Evolutionary conservation across 164 flowering plant species (phyloP), one percentile per base, ranked within the genome.

Genomic region (Chloranthus sessilifolius): DNA sequence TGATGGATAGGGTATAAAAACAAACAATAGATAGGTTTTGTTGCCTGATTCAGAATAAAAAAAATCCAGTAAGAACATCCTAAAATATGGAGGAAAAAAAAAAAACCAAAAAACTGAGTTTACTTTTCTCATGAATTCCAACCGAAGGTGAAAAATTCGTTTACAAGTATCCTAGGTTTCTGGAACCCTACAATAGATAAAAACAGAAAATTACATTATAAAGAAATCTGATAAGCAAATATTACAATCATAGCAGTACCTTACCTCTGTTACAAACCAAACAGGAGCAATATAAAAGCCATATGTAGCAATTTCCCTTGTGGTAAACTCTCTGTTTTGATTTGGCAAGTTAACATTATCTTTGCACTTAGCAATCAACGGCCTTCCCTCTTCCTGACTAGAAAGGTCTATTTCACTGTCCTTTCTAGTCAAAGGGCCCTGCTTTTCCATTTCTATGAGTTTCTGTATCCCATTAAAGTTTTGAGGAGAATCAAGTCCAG

Each of bases 201-300:
- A n/a, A n/a, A n/a, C n/a, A n/a, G n/a, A n/a, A n/a, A 20, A 23
- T 11, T 14, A 31, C 17, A 26, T 46, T 12, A 10, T 34, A 26
- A 46, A 7, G 21, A 46, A 15, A 10, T 46, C 9, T 46, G n/a
- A 11, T 7, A 5, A 19, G 26, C 10, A 29, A 15, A 7, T 42
- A 61, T 21, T 41, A n/a, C n/a, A n/a, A n/a, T n/a, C n/a, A 23
- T 6, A 51, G 43, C 6, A 40, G 49, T 30, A 14, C 7, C 54
- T 65, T 66, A 87, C 99, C 96, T 89, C 99, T 11, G 97, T 87
- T 43, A 84, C 8, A 62, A 94, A 94, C 99, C 99, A 94, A 55
- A 94, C 59, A 24, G 99, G 99, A 5, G 97, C 99, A 56, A 94
- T 63, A 58, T 76, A 89, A 70, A 89, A 80, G 42, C 96, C 90